Evolutionary conservation across 495 filamentous ascomycete genomes (phyloP).

Genomic region (Neurospora hispaniola): DNA sequence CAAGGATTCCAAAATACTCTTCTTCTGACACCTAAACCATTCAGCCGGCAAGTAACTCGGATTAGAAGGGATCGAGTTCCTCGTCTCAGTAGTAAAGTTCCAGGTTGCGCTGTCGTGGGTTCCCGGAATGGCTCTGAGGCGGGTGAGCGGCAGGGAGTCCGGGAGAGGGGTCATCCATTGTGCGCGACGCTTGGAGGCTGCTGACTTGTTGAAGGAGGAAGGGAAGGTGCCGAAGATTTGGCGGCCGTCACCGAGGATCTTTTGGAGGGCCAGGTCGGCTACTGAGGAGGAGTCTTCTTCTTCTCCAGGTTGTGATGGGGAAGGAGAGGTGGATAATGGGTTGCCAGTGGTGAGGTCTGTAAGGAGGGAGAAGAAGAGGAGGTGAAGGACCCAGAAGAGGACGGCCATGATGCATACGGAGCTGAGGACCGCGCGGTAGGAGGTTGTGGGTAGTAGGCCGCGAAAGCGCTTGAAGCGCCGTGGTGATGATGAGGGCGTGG

Average conservation of each 20-base stretch:
- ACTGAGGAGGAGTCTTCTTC: conserved; percentile 7
- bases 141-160: conserved; percentile 33
- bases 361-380: not conserved
- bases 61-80: conserved; percentile 27
- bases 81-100: conserved; percentile 40
- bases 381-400: not conserved
- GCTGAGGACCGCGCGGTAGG: not conserved
- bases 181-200: conserved; percentile 3
- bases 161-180: conserved; percentile 38
- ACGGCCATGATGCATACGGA: not conserved
- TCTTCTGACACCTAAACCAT: conserved; percentile 34
- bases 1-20: conserved; percentile 27
- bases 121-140: conserved; percentile 41
- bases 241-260: conserved; percentile 30
- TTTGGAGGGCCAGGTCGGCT: conserved; percentile 28
- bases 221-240: conserved; percentile 32
- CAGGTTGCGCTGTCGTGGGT: conserved; percentile 45
- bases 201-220: conserved; percentile 10
- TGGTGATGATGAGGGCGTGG: not conserved
- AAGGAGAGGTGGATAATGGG: not conserved
- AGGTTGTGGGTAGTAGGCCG: not conserved
- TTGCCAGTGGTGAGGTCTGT: not conserved
- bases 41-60: conserved; percentile 16
- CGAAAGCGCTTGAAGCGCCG: not conserved
- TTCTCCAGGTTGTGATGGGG: not conserved